A percentile compares a stretch with the other conserved stretches of the same genome.
phyloP scores from a whole-genome alignment of 345 rosid genomes.

The Bretschneidera sinensis region DNA sequence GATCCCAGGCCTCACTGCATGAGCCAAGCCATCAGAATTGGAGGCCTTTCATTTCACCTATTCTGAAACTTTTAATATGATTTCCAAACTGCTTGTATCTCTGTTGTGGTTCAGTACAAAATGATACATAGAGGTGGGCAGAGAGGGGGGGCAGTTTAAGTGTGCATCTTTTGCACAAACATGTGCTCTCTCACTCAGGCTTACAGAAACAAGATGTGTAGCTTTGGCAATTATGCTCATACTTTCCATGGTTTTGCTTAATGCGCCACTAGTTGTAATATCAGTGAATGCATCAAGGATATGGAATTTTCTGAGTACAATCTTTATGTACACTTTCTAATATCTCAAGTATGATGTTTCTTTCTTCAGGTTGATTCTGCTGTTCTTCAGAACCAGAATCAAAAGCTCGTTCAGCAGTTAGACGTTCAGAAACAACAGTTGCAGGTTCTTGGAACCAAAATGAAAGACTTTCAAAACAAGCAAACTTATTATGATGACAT shows the following conservation, averaged over 20 bases:
- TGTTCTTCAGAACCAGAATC: slow-evolving; percentile 78
- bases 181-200: not conserved
- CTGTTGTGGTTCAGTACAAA: not conserved
- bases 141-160: not conserved
- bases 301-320: not conserved
- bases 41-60: too few species aligned
- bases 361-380: slow-evolving; percentile 63
- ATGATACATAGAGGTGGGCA: slow-evolving; percentile 1
- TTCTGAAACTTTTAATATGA: not conserved
- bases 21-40: too few species aligned
- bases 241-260: too few species aligned
- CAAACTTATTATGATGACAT: slow-evolving; percentile 63
- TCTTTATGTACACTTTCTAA: not conserved
- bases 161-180: not conserved
- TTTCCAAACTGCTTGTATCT: not conserved
- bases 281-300: not conserved
- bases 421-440: slow-evolving; percentile 71
- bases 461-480: slow-evolving; percentile 44
- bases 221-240: not conserved
- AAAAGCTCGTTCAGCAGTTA: slow-evolving; percentile 72
- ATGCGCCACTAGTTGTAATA: not conserved
- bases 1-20: too few species aligned
- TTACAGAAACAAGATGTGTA: not conserved
- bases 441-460: slow-evolving; percentile 57
- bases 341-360: not conserved